phyloP scores from a whole-genome alignment of 371 early-diverging fungal genomes.

The Umbelopsis sp. region DNA sequence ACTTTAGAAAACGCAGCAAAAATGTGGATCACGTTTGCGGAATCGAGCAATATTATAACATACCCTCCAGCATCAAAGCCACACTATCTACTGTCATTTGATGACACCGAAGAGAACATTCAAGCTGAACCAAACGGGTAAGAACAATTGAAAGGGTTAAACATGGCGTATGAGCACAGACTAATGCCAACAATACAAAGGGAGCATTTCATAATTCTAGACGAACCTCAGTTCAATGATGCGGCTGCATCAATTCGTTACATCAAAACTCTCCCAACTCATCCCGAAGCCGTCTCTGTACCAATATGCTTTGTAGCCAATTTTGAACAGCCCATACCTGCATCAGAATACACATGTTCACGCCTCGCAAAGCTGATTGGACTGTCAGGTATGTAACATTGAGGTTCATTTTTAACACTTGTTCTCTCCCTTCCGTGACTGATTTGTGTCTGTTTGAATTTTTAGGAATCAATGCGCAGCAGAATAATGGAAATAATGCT shows the following conservation, averaged over 20 bases:
- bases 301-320: constrained; percentile 48
- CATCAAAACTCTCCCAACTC: constrained; percentile 30
- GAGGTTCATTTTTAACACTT: not conserved
- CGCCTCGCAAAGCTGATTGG: constrained; percentile 38
- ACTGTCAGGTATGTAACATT: constrained; percentile 22
- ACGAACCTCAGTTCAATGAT: constrained; percentile 33
- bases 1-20: not conserved
- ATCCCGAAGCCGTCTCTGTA: constrained; percentile 29
- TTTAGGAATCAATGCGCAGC: not conserved
- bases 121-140: constrained; percentile 29
- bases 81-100: constrained; percentile 33
- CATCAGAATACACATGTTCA: constrained; percentile 35
- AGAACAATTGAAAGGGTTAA: not conserved
- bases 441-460: not conserved
- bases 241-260: constrained; percentile 37
- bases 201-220: constrained; percentile 36
- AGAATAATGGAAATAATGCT: constrained; percentile 5
- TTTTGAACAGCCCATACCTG: constrained; percentile 43
- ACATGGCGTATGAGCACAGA: not conserved
- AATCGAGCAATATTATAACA: constrained; percentile 31
- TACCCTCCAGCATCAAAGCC: constrained; percentile 30
- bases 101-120: constrained; percentile 37
- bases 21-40: constrained; percentile 43
- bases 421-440: not conserved
- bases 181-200: constrained; percentile 7